Evolutionary conservation across 169 alveolate species (phyloP), one percentile per base, ranked within the genome.

Genomic region (Plasmodium vivax): DNA sequence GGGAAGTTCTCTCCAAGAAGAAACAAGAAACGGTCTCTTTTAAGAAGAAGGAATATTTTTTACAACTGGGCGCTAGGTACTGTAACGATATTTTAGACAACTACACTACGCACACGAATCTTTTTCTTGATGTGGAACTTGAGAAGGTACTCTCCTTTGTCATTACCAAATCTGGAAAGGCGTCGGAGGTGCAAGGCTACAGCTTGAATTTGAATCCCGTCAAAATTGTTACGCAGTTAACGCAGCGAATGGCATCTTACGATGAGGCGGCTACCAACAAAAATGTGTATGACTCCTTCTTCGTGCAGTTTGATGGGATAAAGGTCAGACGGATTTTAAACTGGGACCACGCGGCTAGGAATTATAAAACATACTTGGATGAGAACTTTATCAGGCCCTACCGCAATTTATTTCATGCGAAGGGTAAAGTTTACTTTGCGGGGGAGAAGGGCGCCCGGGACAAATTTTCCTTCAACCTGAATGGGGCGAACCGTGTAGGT

Each of bases 1-100:
- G 91, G 30, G 82, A 77, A 68, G 92, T 90, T 2, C n/a, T 90
- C 30, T 80, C 58, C 6, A 90, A 90, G 73, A 90, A 56, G 47
- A 90, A 90, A 41, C 38, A 75, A 47, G 54, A 68, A 19, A 30
- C 47, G 32, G 36, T 81, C 73, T 90, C 94, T 1, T 90, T 88
- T 79, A 88, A 90, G 32, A 90, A 81, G 73, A 90, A 45, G 74
- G 94, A 90, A 68, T 90, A 90, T 23, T 90, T 90, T 71, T 43
- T 90, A 82, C 80, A 90, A 81, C 83, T 90, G 36, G 94, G 94
- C n/a, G 94, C 94, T 16, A 80, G 83, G 81, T 90, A 90, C 36
- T 90, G 94, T 43, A 90, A 82, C 77, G 91, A 79, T 45, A 90
- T 90, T 19, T 30, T 90, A 71, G 94, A 90, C 19, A 90, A 72